Conservation (phyloP, 2,329 filamentous ascomycete genomes). For the Venturiaceae sp. region DNA sequence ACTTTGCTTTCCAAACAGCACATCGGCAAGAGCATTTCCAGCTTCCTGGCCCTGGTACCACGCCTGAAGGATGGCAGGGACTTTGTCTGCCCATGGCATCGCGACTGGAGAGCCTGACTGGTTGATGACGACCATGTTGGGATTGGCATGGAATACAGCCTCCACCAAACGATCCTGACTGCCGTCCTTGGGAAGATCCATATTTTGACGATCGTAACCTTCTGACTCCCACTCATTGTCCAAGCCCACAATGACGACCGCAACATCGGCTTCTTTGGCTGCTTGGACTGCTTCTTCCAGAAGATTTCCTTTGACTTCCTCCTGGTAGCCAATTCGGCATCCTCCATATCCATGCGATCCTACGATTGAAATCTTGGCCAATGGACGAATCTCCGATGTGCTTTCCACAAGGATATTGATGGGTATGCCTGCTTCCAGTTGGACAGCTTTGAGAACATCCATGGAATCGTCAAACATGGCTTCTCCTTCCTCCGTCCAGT, state of each 20-base stretch:
- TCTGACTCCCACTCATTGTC: conserved; percentile 72
- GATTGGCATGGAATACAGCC: conserved; percentile 54
- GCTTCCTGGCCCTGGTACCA: conserved; percentile 88
- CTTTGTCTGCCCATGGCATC: conserved; percentile 59
- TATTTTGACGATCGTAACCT: conserved; percentile 53
- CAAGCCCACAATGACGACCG: conserved; percentile 67
- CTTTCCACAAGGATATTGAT: conserved; percentile 55
- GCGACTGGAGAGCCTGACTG: conserved; percentile 65
- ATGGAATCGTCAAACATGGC: conserved; percentile 62
- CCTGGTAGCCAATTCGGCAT: conserved; percentile 61
- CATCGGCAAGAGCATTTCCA: conserved; percentile 69
- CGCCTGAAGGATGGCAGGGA: conserved; percentile 59
- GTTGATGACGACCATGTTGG: conserved; percentile 60
- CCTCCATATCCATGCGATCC: conserved; percentile 59
- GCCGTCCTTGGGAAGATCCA: conserved; percentile 47
- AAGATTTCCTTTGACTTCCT: conserved; percentile 52
- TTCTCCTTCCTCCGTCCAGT: conserved; percentile 60
- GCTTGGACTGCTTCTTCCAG: conserved; percentile 50
- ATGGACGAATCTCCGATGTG: conserved; percentile 55
- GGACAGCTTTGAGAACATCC: conserved; percentile 52
- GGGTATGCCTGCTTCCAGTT: conserved; percentile 49
- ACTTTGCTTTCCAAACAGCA: conserved; percentile 64
- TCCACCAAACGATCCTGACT: conserved; percentile 55
- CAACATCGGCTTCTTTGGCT: conserved; percentile 63
- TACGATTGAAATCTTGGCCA: conserved; percentile 47